Evolutionary conservation across 2,329 filamentous ascomycete genomes (phyloP).

Genomic region (Coniochaeta sp.): DNA sequence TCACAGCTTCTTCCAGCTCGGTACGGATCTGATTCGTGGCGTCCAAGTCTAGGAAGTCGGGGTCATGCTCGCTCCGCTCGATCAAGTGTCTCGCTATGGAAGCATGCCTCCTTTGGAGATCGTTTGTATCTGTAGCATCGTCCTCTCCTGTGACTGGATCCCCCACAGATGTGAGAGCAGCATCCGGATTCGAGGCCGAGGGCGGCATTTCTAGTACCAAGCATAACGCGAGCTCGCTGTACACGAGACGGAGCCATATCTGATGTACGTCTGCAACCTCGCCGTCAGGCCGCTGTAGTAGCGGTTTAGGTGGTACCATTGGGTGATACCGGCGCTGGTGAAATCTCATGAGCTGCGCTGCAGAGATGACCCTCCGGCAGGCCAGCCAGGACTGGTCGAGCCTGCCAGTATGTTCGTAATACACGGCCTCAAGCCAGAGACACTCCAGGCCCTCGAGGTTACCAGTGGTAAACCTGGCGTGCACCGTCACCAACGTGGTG

Average conservation of each 20-base stretch:
- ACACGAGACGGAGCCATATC: slow-evolving; percentile 3
- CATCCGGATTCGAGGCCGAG: background rate
- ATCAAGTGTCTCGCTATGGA: too few relatives aligned
- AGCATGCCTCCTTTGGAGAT: too few relatives aligned
- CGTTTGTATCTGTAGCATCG: too few relatives aligned
- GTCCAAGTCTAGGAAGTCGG: slow-evolving; percentile 1
- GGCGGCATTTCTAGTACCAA: slow-evolving; percentile 2
- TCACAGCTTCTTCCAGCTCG: slow-evolving; percentile 3
- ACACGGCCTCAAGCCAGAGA: slow-evolving; percentile 4
- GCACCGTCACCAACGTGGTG: slow-evolving; percentile 3
- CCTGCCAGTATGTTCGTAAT: slow-evolving; percentile 3
- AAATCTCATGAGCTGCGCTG: slow-evolving; percentile 3
- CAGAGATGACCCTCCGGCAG: slow-evolving; percentile 3
- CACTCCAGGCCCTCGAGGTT: slow-evolving; percentile 3
- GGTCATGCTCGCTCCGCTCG: background rate
- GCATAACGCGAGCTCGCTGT: slow-evolving; percentile 3
- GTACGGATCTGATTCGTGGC: slow-evolving; percentile 2
- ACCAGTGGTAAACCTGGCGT: slow-evolving; percentile 1
- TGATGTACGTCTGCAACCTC: background rate
- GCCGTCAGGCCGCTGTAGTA: background rate
- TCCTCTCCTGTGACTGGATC: too few relatives aligned
- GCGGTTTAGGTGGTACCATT: background rate
- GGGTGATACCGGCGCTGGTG: background rate
- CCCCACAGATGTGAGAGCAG: too few relatives aligned
- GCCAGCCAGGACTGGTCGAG: slow-evolving; percentile 3